These are phyloP conservation scores for Fraxinus americana DNA, from an alignment of 257 asterid species.

Conservation along the genomic window DNA sequence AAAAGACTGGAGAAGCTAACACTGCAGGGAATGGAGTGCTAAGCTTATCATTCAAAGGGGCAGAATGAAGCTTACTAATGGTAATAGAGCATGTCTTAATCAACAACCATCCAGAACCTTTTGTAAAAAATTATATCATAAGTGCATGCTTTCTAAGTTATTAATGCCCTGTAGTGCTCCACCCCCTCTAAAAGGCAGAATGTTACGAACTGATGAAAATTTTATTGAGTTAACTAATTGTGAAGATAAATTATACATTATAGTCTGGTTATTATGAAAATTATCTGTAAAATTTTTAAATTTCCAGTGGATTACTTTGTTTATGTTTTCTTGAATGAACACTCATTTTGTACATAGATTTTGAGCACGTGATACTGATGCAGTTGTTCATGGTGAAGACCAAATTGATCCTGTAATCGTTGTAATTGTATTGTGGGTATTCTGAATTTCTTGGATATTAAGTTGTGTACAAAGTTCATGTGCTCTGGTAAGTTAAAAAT, in stretches of 20 bases:
- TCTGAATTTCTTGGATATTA: not conserved
- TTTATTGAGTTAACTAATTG: not conserved
- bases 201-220: not conserved
- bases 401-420: not conserved
- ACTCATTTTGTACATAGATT: not conserved
- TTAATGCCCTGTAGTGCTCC: not conserved
- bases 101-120: not conserved
- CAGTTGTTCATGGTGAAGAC: not conserved
- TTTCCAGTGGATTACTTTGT: not conserved
- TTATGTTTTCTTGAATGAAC: not conserved
- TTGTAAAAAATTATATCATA: not conserved
- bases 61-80: not conserved
- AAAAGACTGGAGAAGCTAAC: not conserved
- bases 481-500: not conserved
- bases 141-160: not conserved
- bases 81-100: not conserved
- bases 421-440: not conserved
- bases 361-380: not conserved
- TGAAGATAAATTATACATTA: not conserved
- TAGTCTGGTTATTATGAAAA: not conserved
- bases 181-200: not conserved
- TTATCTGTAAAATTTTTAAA: not conserved
- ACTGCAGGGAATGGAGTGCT: not conserved
- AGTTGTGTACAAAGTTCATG: not conserved
- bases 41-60: not conserved